phyloP scores from a whole-genome alignment of 345 rosid genomes.

The Stellera chamaejasme region DNA sequence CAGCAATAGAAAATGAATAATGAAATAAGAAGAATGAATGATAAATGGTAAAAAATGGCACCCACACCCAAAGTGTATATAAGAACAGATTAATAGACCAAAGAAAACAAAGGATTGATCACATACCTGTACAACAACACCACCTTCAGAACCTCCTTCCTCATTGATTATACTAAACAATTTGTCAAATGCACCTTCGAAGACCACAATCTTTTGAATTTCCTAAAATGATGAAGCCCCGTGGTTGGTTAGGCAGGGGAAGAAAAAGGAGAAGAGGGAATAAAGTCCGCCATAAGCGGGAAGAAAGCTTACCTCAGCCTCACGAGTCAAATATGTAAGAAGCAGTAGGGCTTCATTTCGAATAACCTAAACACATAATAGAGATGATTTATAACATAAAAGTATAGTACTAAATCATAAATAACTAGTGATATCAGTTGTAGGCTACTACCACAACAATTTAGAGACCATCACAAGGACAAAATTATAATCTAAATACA shows the following conservation, averaged over 20 bases:
- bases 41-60: too few relatives aligned
- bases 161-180: constrained; percentile 80
- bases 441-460: not conserved
- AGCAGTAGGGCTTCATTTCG: constrained; percentile 86
- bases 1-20: too few relatives aligned
- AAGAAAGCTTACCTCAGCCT: constrained; percentile 56
- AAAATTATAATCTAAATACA: not conserved
- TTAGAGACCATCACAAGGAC: not conserved
- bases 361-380: constrained; percentile 40
- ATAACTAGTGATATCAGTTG: too few relatives aligned
- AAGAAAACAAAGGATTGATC: not conserved
- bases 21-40: too few relatives aligned
- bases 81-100: not conserved
- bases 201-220: constrained; percentile 91
- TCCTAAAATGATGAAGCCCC: constrained; percentile 36
- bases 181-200: constrained; percentile 93
- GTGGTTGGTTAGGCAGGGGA: constrained; percentile 6
- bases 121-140: constrained; percentile 87
- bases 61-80: too few relatives aligned
- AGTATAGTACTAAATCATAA: not conserved
- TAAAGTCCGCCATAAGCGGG: too few relatives aligned
- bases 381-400: not conserved
- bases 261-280: constrained; percentile 4
- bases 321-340: constrained; percentile 82
- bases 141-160: constrained; percentile 94